Percentiles rank a stretch among this genome's conserved stretches.
Evolutionary conservation across 371 early-diverging fungal genomes (phyloP).

Genomic region (Zychaea mexicana): DNA sequence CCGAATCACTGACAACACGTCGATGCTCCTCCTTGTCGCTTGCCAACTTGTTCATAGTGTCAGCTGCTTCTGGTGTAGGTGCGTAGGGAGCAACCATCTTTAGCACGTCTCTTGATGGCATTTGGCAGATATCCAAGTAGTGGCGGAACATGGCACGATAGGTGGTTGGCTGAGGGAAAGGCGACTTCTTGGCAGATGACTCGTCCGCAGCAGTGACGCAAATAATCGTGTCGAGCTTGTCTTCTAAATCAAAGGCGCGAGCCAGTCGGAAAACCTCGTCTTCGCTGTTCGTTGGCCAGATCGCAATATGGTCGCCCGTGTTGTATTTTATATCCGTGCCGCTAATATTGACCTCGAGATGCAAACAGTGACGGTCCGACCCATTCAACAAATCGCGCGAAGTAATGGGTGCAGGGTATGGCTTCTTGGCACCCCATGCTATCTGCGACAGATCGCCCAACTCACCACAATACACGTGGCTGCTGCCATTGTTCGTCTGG

Average conservation of each 20-base stretch:
- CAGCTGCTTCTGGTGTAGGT: slow-evolving; percentile 47
- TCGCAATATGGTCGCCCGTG: slow-evolving; percentile 91
- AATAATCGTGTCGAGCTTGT: slow-evolving; percentile 64
- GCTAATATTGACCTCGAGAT: slow-evolving; percentile 84
- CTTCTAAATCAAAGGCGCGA: slow-evolving; percentile 53
- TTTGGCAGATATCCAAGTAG: slow-evolving; percentile 82
- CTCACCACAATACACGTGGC: slow-evolving; percentile 56
- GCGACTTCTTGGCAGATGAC: slow-evolving; percentile 61
- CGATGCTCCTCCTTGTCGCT: slow-evolving; percentile 70
- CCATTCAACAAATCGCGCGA: slow-evolving; percentile 63
- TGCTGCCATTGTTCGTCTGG: not conserved
- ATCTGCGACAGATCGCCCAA: slow-evolving; percentile 43
- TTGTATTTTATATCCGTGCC: slow-evolving; percentile 78
- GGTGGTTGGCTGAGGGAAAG: slow-evolving; percentile 85
- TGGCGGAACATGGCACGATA: slow-evolving; percentile 81
- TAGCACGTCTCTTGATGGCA: slow-evolving; percentile 59
- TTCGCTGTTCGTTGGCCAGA: slow-evolving; percentile 84
- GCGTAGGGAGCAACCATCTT: slow-evolving; percentile 52
- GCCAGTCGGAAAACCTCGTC: slow-evolving; percentile 66
- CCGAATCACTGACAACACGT: slow-evolving; percentile 54
- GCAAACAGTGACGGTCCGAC: slow-evolving; percentile 79
- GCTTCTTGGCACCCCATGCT: slow-evolving; percentile 72
- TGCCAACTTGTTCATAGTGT: slow-evolving; percentile 53
- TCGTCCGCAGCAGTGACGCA: slow-evolving; percentile 55
- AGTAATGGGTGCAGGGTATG: slow-evolving; percentile 63